Percentiles rank a stretch among this genome's conserved stretches.
phyloP scores from a whole-genome alignment of 177 flowering plant species.

The Vitis hybrid region DNA sequence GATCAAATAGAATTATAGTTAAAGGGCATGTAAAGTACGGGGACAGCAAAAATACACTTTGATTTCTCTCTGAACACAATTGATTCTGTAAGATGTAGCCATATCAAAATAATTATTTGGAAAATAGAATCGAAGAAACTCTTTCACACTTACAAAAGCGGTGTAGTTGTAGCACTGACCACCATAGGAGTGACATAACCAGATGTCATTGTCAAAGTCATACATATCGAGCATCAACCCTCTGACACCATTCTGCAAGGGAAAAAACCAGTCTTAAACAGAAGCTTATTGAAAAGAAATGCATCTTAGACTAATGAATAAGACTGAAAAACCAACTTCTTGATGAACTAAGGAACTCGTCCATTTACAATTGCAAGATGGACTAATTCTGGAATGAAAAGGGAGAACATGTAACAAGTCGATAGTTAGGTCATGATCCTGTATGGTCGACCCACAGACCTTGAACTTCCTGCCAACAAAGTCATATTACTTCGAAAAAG shows the following conservation, averaged over 20 bases:
- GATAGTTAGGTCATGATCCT: too few species aligned
- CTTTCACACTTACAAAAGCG: conserved; percentile 70
- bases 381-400: too few species aligned
- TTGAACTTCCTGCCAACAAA: too few species aligned
- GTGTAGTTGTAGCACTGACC: conserved; percentile 81
- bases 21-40: background rate
- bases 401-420: too few species aligned
- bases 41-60: too few species aligned
- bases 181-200: conserved; percentile 91
- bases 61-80: too few species aligned
- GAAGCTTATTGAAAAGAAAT: background rate
- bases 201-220: conserved; percentile 78
- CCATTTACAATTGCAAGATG: too few species aligned
- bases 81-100: background rate
- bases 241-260: conserved; percentile 83
- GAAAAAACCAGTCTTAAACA: background rate
- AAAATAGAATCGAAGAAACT: background rate
- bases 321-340: background rate
- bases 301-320: background rate
- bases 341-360: background rate
- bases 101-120: background rate
- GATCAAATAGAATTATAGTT: background rate
- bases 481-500: too few species aligned
- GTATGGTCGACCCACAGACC: too few species aligned
- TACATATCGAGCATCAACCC: conserved; percentile 92